These are phyloP conservation scores for Thymus mandschuricus DNA, from an alignment of 257 asterid species.

Conservation along the genomic window DNA sequence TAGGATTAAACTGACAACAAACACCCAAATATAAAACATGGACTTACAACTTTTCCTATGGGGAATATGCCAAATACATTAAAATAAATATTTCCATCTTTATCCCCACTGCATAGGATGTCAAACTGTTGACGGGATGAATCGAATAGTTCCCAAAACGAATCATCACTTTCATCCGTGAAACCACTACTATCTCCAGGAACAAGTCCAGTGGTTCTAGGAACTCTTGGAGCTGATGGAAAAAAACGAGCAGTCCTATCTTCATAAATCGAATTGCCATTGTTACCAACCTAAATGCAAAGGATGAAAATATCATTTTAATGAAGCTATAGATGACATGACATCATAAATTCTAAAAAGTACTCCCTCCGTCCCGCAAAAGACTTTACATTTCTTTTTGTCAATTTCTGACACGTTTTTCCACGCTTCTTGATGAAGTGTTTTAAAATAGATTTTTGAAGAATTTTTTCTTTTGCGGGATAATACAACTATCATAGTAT, in stretches of 20 bases:
- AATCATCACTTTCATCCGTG: constrained; percentile 79
- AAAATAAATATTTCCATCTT: constrained; percentile 85
- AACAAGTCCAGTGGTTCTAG: constrained; percentile 86
- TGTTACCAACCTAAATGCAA: constrained; percentile 60
- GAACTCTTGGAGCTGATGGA: constrained; percentile 90
- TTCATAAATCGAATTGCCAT: constrained; percentile 56
- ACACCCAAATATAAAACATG: constrained; percentile 20
- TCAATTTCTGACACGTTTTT: too few species aligned
- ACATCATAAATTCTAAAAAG: constrained; percentile 13
- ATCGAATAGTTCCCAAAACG: constrained; percentile 83
- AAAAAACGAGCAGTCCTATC: constrained; percentile 95
- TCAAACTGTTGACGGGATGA: constrained; percentile 76
- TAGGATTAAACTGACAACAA: constrained; percentile 5
- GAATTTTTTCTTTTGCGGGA: too few species aligned
- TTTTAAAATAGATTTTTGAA: too few species aligned
- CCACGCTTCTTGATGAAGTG: too few species aligned
- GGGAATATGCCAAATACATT: constrained; percentile 95
- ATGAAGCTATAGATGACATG: constrained; percentile 24
- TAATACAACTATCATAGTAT: too few species aligned
- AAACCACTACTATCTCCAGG: constrained; percentile 77
- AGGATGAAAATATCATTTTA: constrained; percentile 14
- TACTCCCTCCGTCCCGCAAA: too few species aligned
- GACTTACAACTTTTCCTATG: constrained; percentile 90
- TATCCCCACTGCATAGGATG: constrained; percentile 94
- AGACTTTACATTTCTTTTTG: too few species aligned